Percentiles rank a stretch among this genome's conserved stretches.
Conservation (phyloP, 768 basidiomycete genomes). For the Boletus insuetus region DNA sequence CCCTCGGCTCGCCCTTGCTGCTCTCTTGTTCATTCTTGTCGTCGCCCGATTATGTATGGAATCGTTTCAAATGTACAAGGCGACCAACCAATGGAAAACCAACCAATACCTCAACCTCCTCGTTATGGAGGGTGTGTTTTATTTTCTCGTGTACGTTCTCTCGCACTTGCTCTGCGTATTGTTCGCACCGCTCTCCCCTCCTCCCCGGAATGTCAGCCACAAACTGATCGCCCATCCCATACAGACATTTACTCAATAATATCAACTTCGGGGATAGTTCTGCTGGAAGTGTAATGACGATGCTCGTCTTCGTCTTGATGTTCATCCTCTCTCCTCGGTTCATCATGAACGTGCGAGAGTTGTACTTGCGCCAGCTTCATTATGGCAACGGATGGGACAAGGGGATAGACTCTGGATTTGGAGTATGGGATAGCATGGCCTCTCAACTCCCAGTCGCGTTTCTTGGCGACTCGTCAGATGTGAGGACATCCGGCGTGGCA, state of each 20-base stretch:
- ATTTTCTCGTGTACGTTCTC: constrained; percentile 18
- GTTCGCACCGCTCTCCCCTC: not conserved
- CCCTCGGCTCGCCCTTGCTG: constrained; percentile 12
- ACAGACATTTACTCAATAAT: constrained; percentile 14
- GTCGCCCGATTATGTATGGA: constrained; percentile 6
- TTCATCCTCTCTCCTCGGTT: constrained; percentile 19
- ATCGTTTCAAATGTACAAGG: constrained; percentile 7
- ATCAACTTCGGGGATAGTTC: constrained; percentile 2
- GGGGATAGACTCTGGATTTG: constrained; percentile 17
- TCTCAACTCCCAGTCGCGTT: not conserved
- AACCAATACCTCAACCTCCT: constrained; percentile 16
- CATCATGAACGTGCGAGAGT: constrained; percentile 17
- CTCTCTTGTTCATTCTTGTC: constrained; percentile 9
- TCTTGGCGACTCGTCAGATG: not conserved
- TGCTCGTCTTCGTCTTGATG: not conserved
- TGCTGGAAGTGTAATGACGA: not conserved
- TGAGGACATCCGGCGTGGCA: not conserved
- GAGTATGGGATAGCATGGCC: not conserved
- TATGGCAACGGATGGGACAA: not conserved
- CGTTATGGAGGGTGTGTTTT: constrained; percentile 13
- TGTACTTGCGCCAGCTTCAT: not conserved
- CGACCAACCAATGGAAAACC: constrained; percentile 4
- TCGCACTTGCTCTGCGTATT: not conserved
- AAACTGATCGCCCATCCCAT: not conserved
- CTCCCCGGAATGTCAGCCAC: not conserved